Conservation (phyloP, 2,329 filamentous ascomycete genomes). For the Arthrocladium fulminans region DNA sequence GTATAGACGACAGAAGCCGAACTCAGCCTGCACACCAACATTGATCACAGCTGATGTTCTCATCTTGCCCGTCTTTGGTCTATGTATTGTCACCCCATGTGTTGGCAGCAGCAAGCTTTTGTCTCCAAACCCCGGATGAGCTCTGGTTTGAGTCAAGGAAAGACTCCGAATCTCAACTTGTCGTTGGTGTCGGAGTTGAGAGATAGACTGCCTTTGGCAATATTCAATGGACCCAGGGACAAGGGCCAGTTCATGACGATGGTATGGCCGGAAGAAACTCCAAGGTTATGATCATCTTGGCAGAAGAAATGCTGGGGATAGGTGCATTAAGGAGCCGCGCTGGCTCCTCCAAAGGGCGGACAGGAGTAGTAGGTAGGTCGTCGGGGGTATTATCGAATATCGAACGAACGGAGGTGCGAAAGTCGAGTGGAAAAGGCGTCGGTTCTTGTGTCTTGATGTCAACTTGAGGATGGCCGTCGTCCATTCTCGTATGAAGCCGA, state of each 20-base stretch:
- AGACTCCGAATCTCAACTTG: constrained; percentile 57
- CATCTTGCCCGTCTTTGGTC: constrained; percentile 21
- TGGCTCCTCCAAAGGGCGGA: constrained; percentile 20
- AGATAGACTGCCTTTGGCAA: constrained; percentile 47
- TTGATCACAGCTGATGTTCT: constrained; percentile 45
- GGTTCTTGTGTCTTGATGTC: constrained; percentile 55
- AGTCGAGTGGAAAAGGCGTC: constrained; percentile 59
- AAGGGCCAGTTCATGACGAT: constrained; percentile 63
- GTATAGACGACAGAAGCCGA: constrained; percentile 57
- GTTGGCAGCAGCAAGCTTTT: constrained; percentile 58
- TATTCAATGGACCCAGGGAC: constrained; percentile 54
- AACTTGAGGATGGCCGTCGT: constrained; percentile 60
- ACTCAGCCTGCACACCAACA: constrained; percentile 59
- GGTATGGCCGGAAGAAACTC: constrained; percentile 53
- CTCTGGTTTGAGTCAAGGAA: constrained; percentile 52
- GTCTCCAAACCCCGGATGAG: constrained; percentile 60
- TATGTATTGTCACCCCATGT: constrained; percentile 51
- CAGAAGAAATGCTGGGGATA: constrained; percentile 52
- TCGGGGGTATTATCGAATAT: constrained; percentile 51
- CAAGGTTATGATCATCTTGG: constrained; percentile 72
- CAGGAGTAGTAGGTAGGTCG: constrained; percentile 26
- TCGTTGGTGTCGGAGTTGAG: constrained; percentile 52
- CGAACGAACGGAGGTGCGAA: constrained; percentile 58
- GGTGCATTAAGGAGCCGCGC: constrained; percentile 42
- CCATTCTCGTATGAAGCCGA: constrained; percentile 61